Evolutionary conservation across 805 yeast species (phyloP), one percentile per base, ranked within the genome.

Genomic region (Metschnikowia picachoensis): DNA sequence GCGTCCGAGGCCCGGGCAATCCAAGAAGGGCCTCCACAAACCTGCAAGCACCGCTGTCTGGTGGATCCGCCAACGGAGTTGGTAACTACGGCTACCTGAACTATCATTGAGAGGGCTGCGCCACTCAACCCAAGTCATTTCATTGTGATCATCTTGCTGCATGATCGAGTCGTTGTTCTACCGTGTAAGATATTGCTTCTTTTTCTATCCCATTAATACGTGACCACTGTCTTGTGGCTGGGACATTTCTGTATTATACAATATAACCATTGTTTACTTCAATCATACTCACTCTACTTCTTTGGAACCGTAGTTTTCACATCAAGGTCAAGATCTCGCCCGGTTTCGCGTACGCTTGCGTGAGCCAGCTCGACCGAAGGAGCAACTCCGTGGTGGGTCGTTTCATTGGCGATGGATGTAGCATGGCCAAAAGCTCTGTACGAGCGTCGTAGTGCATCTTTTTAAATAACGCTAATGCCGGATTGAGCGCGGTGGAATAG

Each of bases 1-100:
- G 99, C 35, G 99, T 94, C 3, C 80, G 99, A 57, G 95, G 97
- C 1, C 75, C 76, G 9, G 73, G 73, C 6, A 68, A 68, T 48
- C 73, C 73, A 31, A 65, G 76, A 59, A 64, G 76, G 56, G 55
- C 72, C 3, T 60, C 70, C 27, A 52, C 67, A 30, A 64, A 66
- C 39, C 67, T 58, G 39, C 60, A 37, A 41, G 39, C 36, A 8
- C 46, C 48, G 28, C 41, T 44, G 45, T 39, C 53, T 35, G 51
- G 55, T 35, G 41, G 43, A 16, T 10, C 49, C 14, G 43, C 36
- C 43, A 49, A 41, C 42, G 64, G 64, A 14, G 64, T 63, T 25
- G 70, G 70, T 11, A 65, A 65, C 49, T 67, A 67, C 50, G 72
- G 71, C 8, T 67, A 67, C 51, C 66, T 60, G 61, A 65, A 58